These are phyloP conservation scores for Cryptococcus hybrid DNA, from an alignment of 1,284 basidiomycete species.

Conservation along the genomic window DNA sequence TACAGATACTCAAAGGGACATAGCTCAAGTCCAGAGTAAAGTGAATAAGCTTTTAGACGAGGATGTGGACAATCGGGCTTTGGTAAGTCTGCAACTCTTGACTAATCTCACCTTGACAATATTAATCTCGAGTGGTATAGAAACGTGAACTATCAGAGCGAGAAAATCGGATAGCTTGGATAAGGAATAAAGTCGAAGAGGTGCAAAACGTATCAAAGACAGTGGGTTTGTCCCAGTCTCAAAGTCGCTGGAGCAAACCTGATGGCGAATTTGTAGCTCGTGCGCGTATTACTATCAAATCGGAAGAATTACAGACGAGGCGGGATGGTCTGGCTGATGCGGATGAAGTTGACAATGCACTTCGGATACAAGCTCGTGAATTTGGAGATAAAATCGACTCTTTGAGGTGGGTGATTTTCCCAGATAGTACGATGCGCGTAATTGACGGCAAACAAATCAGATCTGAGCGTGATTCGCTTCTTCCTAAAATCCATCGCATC, in stretches of 20 bases:
- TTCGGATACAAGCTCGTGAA: conserved; percentile 17
- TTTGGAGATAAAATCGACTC: conserved; percentile 21
- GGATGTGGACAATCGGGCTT: conserved; percentile 54
- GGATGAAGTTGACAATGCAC: conserved; percentile 23
- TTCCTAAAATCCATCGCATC: conserved; percentile 56
- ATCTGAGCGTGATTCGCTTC: conserved; percentile 51
- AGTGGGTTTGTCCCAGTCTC: conserved; percentile 17
- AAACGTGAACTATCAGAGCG: conserved; percentile 52
- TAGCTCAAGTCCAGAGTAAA: conserved; percentile 58
- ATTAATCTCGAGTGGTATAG: conserved; percentile 7
- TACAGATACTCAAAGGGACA: conserved; percentile 62
- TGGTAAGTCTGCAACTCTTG: conserved; percentile 45
- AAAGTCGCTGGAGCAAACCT: not conserved
- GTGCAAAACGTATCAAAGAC: conserved; percentile 19
- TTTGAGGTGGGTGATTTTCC: conserved; percentile 23
- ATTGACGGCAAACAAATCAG: not conserved
- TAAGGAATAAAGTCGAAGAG: conserved; percentile 7
- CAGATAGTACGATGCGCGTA: too few species aligned
- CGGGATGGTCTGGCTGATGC: conserved; percentile 28
- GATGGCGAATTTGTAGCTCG: conserved; percentile 14
- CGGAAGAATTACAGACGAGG: conserved; percentile 22
- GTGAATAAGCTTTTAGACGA: conserved; percentile 58
- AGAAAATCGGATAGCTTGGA: conserved; percentile 22
- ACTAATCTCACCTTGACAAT: too few species aligned
- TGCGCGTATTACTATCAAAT: conserved; percentile 27